Evolutionary conservation across 73 alveolate genomes (phyloP).

Genomic region (Symbiodinium natans): DNA sequence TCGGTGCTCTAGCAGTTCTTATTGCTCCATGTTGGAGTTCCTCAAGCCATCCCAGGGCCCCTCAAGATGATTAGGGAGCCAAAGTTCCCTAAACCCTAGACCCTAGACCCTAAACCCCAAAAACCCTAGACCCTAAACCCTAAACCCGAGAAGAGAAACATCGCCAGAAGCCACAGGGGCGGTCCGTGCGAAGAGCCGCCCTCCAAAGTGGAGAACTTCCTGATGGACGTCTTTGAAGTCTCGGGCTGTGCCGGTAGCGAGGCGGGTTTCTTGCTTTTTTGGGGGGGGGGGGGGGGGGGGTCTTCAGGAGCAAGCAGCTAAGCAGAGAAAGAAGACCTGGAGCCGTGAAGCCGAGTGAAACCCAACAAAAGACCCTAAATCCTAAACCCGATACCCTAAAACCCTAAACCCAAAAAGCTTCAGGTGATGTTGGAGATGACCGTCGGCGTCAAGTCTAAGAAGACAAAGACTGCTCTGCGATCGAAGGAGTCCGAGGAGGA

Average conservation of each 20-base stretch:
- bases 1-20: too few species aligned
- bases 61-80: too few species aligned
- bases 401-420: too few species aligned
- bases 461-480: conserved; percentile 70
- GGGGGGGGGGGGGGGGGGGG: background rate
- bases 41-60: too few species aligned
- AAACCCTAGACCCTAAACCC: background rate
- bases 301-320: too few species aligned
- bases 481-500: conserved; percentile 46
- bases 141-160: too few species aligned
- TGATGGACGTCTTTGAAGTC: conserved; percentile 79
- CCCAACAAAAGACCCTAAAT: background rate
- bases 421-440: conserved; percentile 90
- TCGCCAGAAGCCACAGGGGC: too few species aligned
- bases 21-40: too few species aligned
- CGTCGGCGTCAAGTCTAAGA: conserved; percentile 60
- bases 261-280: conserved; percentile 4
- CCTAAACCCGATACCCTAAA: too few species aligned
- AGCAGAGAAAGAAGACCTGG: background rate
- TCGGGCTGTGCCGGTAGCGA: conserved; percentile 84
- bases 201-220: conserved; percentile 71
- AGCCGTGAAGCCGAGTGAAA: background rate
- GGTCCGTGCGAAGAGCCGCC: conserved; percentile 90
- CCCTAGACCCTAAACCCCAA: background rate
- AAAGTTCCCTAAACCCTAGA: too few species aligned